Percentiles rank a stretch among this genome's conserved stretches.
phyloP scores from a whole-genome alignment of 2,329 filamentous ascomycete species.

The Fusarium xyrophilum region DNA sequence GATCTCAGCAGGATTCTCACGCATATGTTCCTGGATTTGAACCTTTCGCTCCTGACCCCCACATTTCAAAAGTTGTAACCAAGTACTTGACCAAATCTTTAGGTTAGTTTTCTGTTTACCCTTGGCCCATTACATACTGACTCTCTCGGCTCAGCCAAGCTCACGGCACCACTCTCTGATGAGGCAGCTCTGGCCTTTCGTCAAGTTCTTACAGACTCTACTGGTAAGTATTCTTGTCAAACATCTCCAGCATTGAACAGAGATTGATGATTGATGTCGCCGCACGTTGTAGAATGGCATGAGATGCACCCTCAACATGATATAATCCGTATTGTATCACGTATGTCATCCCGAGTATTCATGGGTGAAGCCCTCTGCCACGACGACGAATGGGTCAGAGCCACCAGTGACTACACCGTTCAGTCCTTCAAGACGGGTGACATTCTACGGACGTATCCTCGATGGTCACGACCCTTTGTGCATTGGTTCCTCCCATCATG shows the following conservation, averaged over 20 bases:
- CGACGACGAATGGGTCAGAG: slow-evolving; percentile 54
- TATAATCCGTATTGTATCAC: neutral
- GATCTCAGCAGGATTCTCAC: neutral
- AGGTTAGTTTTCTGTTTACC: neutral
- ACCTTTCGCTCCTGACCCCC: fast-evolving
- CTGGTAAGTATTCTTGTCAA: neutral
- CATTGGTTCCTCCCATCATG: slow-evolving; percentile 51
- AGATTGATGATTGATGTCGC: neutral
- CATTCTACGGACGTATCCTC: slow-evolving; percentile 51
- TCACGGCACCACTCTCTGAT: neutral
- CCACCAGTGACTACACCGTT: slow-evolving; percentile 55
- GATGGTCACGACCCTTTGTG: slow-evolving; percentile 53
- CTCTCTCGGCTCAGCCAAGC: neutral
- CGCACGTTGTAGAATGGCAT: neutral
- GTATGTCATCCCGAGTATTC: slow-evolving; percentile 46
- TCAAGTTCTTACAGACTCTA: neutral
- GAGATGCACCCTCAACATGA: neutral
- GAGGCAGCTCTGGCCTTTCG: neutral
- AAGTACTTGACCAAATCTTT: slow-evolving; percentile 6
- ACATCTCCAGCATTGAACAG: fast-evolving
- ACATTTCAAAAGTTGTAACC: neutral
- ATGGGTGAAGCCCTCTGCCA: slow-evolving; percentile 50
- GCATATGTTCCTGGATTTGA: slow-evolving; percentile 6
- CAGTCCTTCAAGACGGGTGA: slow-evolving; percentile 44
- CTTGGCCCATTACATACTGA: neutral